Base-by-base conservation (phyloP, 2,329 filamentous ascomycete genomes). In the Gnomoniopsis sp. region DNA sequence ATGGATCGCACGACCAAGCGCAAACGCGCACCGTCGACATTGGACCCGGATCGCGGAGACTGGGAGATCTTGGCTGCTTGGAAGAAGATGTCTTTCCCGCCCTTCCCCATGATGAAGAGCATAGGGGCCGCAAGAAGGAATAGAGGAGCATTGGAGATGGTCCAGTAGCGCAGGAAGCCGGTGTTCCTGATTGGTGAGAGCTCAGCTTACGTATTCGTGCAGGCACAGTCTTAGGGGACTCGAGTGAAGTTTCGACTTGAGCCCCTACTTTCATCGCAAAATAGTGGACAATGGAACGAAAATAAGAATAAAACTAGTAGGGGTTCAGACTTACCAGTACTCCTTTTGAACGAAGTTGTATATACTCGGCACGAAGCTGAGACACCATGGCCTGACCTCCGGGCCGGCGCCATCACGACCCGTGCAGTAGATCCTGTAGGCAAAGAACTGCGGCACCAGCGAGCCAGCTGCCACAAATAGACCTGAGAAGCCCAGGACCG, bases 121-220 rank as follows among this genome's bases (percentile, higher is more conserved):
- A 93, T 88, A 1, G 95, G 95, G 0, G 83, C 74, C 1, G 93
- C 93, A 12, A 99, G 81, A 22, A 93, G 67, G 73, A 99, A 99
- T 1, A 99, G 81, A 0, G 95, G 95, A 11, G 95, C 69, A 69
- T 99, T 97, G 6, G 88, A 85, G 0, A 88, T 63, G 0, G 87
- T 96, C 95, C 95, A 99, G 76, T 99, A 99, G 60, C 83, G 83
- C 53, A 98, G 81, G 65, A 96, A 88, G 0, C 95, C 95, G 54
- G 89, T 86, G 67, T 93, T 87, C 95, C 93, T 96, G 62, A 6
- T 49, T 14, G 57, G 49, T 57, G 12, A 26, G 47, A 17, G 19
- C 30, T 21, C 19, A 55, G 53, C 46, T 41, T 41, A 3, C 6
- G 10, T 10, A 8, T 12, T 55, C 21, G 3, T 6, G 3, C n/a